Conservation (phyloP, 2,329 filamentous ascomycete species). For the Cladosporium velox region DNA sequence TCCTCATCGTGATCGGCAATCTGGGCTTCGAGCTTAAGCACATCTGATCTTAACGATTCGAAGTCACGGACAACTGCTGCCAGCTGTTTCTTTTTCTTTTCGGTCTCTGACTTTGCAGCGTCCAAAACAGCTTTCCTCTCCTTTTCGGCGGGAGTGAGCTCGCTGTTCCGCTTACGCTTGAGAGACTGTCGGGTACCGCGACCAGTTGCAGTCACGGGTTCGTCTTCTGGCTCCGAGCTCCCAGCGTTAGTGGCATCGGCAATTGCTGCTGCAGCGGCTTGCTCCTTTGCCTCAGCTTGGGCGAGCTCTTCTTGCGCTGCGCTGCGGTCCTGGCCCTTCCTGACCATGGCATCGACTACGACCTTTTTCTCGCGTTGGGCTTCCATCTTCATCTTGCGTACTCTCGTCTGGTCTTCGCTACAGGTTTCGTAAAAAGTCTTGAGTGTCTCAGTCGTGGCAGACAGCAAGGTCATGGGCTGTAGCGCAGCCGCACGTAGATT, state of each 20-base stretch:
- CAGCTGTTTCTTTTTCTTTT: conserved; percentile 78
- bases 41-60: conserved; percentile 77
- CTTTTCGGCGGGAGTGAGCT: conserved; percentile 59
- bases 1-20: conserved; percentile 88
- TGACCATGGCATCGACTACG: conserved; percentile 57
- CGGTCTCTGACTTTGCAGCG: conserved; percentile 50
- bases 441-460: conserved; percentile 80
- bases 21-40: conserved; percentile 80
- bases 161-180: conserved; percentile 56
- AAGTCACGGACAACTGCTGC: conserved; percentile 86
- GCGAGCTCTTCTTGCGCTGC: conserved; percentile 23
- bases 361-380: conserved; percentile 74
- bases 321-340: conserved; percentile 49
- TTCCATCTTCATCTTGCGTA: conserved; percentile 94
- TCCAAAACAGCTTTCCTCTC: conserved; percentile 58
- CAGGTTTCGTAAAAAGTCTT: conserved; percentile 89
- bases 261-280: conserved; percentile 25
- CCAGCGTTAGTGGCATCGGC: conserved; percentile 65
- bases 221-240: conserved; percentile 63
- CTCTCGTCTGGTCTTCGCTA: conserved; percentile 89
- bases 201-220: conserved; percentile 44
- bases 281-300: conserved; percentile 41
- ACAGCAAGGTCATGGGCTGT: conserved; percentile 83
- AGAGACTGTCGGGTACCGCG: conserved; percentile 24
- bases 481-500: conserved; percentile 79